phyloP scores from a whole-genome alignment of 2,329 filamentous ascomycete genomes.

The Keithomyces neogunnii region DNA sequence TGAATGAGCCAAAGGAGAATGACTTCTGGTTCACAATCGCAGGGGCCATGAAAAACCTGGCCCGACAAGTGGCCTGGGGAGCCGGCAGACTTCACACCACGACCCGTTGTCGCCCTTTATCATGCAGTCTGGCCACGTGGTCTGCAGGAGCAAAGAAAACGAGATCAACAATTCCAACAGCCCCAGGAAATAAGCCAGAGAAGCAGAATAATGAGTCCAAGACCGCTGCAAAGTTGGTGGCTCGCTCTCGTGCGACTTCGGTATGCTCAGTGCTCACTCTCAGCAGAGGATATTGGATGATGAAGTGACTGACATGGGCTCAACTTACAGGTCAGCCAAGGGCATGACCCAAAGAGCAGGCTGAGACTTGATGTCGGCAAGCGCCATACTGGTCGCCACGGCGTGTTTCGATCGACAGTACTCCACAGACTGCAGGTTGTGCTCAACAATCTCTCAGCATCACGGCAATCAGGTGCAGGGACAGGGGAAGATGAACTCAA shows the following conservation, averaged over 20 bases:
- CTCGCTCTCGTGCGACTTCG: slow-evolving; percentile 13
- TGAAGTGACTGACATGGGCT: not conserved
- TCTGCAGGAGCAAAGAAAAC: slow-evolving; percentile 1
- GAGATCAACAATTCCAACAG: not conserved
- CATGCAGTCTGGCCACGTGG: slow-evolving; percentile 14
- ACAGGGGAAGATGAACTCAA: slow-evolving; percentile 32
- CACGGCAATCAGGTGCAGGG: slow-evolving; percentile 17
- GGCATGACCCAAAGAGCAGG: slow-evolving; percentile 25
- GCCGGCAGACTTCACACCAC: slow-evolving; percentile 11
- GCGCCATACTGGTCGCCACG: slow-evolving; percentile 20
- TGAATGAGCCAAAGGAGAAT: slow-evolving; percentile 5
- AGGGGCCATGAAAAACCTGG: slow-evolving; percentile 21
- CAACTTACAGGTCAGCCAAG: slow-evolving; percentile 19
- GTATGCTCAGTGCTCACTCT: slow-evolving; percentile 13
- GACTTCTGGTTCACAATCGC: not conserved
- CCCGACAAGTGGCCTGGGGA: slow-evolving; percentile 17
- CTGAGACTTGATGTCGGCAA: slow-evolving; percentile 17
- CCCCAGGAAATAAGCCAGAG: not conserved
- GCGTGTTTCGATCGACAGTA: slow-evolving; percentile 24
- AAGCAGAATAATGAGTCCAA: slow-evolving; percentile 1
- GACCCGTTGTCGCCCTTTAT: slow-evolving; percentile 13
- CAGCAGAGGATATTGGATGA: slow-evolving; percentile 1
- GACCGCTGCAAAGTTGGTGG: slow-evolving; percentile 2
- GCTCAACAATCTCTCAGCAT: slow-evolving; percentile 18
- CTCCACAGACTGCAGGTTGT: slow-evolving; percentile 27